Conservation (phyloP, 2,329 filamentous ascomycete species). For the Periconia sp. region DNA sequence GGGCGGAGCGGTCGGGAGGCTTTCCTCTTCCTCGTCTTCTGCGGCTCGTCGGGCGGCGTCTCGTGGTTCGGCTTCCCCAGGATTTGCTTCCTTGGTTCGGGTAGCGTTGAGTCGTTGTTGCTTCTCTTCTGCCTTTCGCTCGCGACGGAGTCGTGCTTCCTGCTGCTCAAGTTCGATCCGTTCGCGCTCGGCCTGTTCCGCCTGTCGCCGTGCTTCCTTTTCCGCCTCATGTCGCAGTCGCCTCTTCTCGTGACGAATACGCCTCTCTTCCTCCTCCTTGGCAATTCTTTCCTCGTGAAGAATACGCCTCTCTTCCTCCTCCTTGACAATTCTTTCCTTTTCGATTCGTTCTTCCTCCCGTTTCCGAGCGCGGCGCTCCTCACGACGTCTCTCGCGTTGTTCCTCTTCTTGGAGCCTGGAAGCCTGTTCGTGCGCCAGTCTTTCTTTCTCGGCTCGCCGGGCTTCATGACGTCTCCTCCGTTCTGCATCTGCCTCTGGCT, state of each 20-base stretch:
- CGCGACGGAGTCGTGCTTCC: conserved; percentile 21
- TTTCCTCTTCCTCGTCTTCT: conserved; percentile 23
- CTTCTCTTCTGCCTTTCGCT: conserved; percentile 29
- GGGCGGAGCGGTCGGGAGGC: conserved; percentile 16
- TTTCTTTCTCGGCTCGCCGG: conserved; percentile 30
- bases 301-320: conserved; percentile 31
- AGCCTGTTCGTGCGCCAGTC: conserved; percentile 12
- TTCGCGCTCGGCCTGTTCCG: conserved; percentile 17
- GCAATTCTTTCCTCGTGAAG: conserved; percentile 27
- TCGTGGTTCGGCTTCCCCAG: conserved; percentile 14
- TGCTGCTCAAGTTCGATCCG: conserved; percentile 23
- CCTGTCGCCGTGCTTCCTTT: conserved; percentile 19
- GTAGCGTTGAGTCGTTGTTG: conserved; percentile 21
- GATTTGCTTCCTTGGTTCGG: conserved; percentile 15
- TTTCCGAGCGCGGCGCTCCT: conserved; percentile 29
- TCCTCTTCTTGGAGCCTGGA: conserved; percentile 21
- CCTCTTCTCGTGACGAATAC: conserved; percentile 28
- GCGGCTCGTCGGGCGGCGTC: conserved; percentile 33
- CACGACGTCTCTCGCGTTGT: conserved; percentile 26
- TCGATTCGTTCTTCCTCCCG: conserved; percentile 24
- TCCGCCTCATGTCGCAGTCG: conserved; percentile 29
- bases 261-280: conserved; percentile 31
- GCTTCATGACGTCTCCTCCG: conserved; percentile 29
- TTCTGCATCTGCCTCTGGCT: conserved; percentile 29
- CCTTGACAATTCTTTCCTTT: conserved; percentile 22